Percentiles rank a stretch among this genome's conserved stretches.
Evolutionary conservation across 192 early-diverging fungal genomes (phyloP).

Genomic region (Podila verticillata): DNA sequence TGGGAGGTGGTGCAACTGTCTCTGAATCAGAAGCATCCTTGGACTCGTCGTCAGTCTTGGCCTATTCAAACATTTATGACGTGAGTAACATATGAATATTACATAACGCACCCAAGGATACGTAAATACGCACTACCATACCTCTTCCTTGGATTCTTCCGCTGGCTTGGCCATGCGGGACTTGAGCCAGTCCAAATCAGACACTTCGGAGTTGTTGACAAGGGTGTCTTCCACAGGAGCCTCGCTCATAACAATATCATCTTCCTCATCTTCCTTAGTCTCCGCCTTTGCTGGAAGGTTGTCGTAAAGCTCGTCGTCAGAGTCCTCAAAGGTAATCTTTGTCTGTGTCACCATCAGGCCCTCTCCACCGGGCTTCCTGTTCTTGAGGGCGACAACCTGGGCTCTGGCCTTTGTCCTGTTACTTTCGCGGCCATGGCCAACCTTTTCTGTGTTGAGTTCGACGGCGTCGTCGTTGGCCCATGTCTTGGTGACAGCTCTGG

Average conservation of each 20-base stretch:
- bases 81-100: background rate
- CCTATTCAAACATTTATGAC: slow-evolving; percentile 6
- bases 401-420: slow-evolving; percentile 46
- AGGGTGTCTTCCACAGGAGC: slow-evolving; percentile 55
- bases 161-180: slow-evolving; percentile 68
- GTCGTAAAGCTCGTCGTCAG: slow-evolving; percentile 82
- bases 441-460: slow-evolving; percentile 41
- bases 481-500: slow-evolving; percentile 77
- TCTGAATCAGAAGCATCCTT: slow-evolving; percentile 20
- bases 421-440: slow-evolving; percentile 32
- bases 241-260: slow-evolving; percentile 54
- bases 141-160: slow-evolving; percentile 30
- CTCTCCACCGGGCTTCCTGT: slow-evolving; percentile 69
- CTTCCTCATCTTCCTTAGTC: slow-evolving; percentile 51
- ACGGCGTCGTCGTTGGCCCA: slow-evolving; percentile 95
- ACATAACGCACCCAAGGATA: background rate
- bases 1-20: slow-evolving; percentile 14
- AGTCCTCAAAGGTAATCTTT: slow-evolving; percentile 69
- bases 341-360: slow-evolving; percentile 68
- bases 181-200: slow-evolving; percentile 76
- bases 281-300: slow-evolving; percentile 65
- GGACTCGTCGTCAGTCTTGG: slow-evolving; percentile 2
- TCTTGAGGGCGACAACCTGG: slow-evolving; percentile 57
- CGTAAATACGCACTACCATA: background rate
- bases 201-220: slow-evolving; percentile 50